phyloP scores from a whole-genome alignment of 2,329 filamentous ascomycete species.

The Amylocarpus encephaloides region DNA sequence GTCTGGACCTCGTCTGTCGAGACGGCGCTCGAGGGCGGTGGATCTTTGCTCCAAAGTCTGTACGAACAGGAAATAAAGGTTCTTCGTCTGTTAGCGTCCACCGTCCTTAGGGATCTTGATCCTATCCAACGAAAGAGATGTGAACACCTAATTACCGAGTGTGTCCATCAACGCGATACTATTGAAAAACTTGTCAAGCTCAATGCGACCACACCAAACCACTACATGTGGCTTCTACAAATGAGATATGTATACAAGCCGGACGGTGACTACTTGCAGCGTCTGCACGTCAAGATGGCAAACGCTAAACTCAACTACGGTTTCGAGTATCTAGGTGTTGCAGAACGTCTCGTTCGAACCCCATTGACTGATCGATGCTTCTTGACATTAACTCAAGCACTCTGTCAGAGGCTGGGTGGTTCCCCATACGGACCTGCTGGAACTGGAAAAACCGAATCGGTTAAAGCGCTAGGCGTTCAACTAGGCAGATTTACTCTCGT shows the following conservation, averaged over 20 bases:
- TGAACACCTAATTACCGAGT: conserved; percentile 97
- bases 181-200: conserved; percentile 78
- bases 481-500: conserved; percentile 96
- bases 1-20: conserved; percentile 91
- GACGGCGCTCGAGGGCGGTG: conserved; percentile 65
- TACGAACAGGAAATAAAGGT: conserved; percentile 80
- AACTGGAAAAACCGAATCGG: conserved; percentile 98
- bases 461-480: conserved; percentile 94
- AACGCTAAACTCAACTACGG: conserved; percentile 94
- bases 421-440: conserved; percentile 96
- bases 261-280: conserved; percentile 74
- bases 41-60: conserved; percentile 60
- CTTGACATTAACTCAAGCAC: conserved; percentile 90
- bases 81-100: conserved; percentile 77
- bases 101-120: conserved; percentile 84
- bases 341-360: conserved; percentile 91
- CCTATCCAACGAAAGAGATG: conserved; percentile 89
- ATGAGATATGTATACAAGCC: conserved; percentile 92
- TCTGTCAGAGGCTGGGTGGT: conserved; percentile 90
- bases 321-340: conserved; percentile 95
- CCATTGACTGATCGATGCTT: conserved; percentile 98
- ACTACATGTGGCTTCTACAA: conserved; percentile 90
- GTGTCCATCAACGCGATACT: conserved; percentile 91
- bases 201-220: conserved; percentile 66
- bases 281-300: conserved; percentile 90